These are phyloP conservation scores for Saturnispora sanitii DNA, from an alignment of 805 yeast genomes.

Conservation along the genomic window DNA sequence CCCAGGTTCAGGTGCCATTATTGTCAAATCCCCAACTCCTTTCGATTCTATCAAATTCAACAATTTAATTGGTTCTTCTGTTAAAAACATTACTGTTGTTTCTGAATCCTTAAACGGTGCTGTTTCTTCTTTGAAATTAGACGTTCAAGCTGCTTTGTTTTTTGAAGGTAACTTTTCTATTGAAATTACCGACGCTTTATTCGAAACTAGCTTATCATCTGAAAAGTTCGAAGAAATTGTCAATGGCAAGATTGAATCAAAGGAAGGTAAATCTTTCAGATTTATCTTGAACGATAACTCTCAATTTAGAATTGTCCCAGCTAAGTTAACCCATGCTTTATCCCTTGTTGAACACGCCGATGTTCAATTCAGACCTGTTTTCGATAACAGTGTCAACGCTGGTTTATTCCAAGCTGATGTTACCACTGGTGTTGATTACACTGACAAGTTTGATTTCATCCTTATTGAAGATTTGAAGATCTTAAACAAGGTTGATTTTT, in stretches of 20 bases:
- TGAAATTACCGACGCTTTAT: constrained; percentile 43
- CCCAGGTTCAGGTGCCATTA: constrained; percentile 44
- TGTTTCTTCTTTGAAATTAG: constrained; percentile 44
- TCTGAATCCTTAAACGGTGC: constrained; percentile 38
- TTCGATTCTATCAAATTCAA: constrained; percentile 58
- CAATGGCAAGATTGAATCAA: neutral
- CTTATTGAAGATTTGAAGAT: constrained; percentile 53
- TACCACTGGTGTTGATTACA: constrained; percentile 23
- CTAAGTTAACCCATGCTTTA: constrained; percentile 57
- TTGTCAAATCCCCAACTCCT: constrained; percentile 74
- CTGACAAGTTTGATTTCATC: constrained; percentile 53
- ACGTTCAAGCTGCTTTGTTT: constrained; percentile 64
- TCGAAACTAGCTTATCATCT: constrained; percentile 20
- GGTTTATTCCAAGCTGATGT: constrained; percentile 70
- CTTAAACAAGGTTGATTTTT: constrained; percentile 49
- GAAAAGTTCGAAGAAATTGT: constrained; percentile 23
- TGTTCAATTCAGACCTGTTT: constrained; percentile 51
- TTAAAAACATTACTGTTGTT: constrained; percentile 56
- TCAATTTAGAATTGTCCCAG: constrained; percentile 43
- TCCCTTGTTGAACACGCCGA: constrained; percentile 49
- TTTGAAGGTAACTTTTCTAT: constrained; percentile 32
- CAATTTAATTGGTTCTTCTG: constrained; percentile 44
- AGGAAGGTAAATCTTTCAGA: constrained; percentile 31
- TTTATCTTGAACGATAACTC: constrained; percentile 67
- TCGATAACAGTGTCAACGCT: constrained; percentile 62